Percentiles rank a stretch among this genome's conserved stretches.
Evolutionary conservation across 2,329 filamentous ascomycete genomes (phyloP).

Genomic region (Colletotrichum sp.): DNA sequence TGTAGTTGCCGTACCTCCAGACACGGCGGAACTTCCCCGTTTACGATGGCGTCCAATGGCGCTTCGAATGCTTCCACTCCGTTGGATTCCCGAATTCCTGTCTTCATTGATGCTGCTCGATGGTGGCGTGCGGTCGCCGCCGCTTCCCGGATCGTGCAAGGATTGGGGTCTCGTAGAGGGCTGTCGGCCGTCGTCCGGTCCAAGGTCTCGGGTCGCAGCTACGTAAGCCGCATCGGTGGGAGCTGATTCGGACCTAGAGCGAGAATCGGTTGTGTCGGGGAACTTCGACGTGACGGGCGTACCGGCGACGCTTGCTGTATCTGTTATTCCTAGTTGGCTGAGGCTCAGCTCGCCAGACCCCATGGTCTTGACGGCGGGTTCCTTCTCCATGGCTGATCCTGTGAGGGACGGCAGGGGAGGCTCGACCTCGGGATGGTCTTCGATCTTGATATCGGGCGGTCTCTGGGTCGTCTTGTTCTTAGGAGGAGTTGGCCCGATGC

Average conservation of each 20-base stretch:
- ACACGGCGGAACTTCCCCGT: constrained; percentile 80
- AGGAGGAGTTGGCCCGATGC: constrained; percentile 47
- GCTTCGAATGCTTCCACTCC: constrained; percentile 72
- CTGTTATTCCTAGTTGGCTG: constrained; percentile 82
- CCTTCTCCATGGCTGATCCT: constrained; percentile 51
- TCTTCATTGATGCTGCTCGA: constrained; percentile 69
- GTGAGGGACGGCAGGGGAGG: constrained; percentile 30
- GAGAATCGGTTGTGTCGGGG: constrained; percentile 50
- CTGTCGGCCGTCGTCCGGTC: constrained; percentile 35
- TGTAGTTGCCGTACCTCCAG: constrained; percentile 64
- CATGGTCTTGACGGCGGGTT: constrained; percentile 85
- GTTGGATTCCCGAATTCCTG: constrained; percentile 58
- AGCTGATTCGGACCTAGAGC: constrained; percentile 63
- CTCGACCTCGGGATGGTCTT: constrained; percentile 48
- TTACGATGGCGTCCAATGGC: constrained; percentile 68
- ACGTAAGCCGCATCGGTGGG: constrained; percentile 48
- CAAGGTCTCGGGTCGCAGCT: constrained; percentile 35
- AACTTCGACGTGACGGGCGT: constrained; percentile 64
- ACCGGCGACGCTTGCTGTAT: constrained; percentile 57
- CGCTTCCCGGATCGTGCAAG: constrained; percentile 51
- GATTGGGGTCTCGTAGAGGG: constrained; percentile 50
- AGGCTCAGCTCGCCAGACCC: constrained; percentile 89
- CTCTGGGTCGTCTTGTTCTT: constrained; percentile 42
- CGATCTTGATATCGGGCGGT: constrained; percentile 33
- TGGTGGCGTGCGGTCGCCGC: constrained; percentile 69